Conservation (phyloP, 768 basidiomycete species). For the Phlegmacium glaucopus region DNA sequence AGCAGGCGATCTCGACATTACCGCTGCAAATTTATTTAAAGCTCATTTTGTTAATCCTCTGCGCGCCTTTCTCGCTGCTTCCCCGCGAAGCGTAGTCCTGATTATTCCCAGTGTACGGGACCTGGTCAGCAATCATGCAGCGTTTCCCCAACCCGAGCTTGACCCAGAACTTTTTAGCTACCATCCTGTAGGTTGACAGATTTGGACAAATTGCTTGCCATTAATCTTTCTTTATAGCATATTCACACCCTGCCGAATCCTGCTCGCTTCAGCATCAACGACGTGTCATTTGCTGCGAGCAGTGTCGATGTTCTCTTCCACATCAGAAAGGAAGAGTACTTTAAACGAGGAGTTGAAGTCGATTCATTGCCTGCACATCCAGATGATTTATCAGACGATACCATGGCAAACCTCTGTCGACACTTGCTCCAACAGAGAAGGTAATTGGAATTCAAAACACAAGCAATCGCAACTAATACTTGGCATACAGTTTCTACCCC, state of each 20-base stretch:
- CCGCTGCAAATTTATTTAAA: conserved; percentile 67
- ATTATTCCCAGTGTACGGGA: conserved; percentile 84
- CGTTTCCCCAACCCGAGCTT: conserved; percentile 80
- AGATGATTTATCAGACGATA: conserved; percentile 55
- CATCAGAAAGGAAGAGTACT: conserved; percentile 78
- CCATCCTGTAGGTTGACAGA: conserved; percentile 47
- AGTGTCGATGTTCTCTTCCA: conserved; percentile 90
- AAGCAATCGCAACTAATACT: background rate
- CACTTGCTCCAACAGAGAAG: conserved; percentile 86
- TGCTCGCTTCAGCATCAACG: conserved; percentile 80
- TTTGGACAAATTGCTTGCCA: background rate
- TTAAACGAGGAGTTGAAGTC: conserved; percentile 62
- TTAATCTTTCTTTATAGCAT: conserved; percentile 41
- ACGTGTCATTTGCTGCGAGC: conserved; percentile 71
- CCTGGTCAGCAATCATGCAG: conserved; percentile 71
- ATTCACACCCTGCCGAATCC: conserved; percentile 87
- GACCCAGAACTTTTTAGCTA: conserved; percentile 33
- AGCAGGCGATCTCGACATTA: conserved; percentile 65
- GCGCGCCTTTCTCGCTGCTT: conserved; percentile 49
- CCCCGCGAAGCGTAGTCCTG: conserved; percentile 69
- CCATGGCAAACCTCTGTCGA: conserved; percentile 75
- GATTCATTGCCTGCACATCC: conserved; percentile 39
- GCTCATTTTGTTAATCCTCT: conserved; percentile 58
- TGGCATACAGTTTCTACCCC: conserved; percentile 78
- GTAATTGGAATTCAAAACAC: conserved; percentile 34